These are phyloP conservation scores for Didymella segeticola DNA, from an alignment of 2,329 filamentous ascomycete genomes.

Conservation along the genomic window DNA sequence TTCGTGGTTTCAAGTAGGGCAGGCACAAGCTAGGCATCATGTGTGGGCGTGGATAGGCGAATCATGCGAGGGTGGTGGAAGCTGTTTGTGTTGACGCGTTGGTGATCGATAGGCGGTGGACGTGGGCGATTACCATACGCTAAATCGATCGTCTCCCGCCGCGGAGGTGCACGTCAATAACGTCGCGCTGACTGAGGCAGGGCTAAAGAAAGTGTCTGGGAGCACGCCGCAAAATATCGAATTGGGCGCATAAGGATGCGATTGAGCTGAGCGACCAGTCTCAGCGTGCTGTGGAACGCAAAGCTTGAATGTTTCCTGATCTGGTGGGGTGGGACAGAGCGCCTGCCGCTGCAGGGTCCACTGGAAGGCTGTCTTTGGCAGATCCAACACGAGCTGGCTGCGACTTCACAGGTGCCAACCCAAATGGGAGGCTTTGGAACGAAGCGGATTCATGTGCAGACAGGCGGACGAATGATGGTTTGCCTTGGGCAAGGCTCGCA, in stretches of 20 bases:
- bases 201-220: not conserved
- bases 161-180: conserved; percentile 21
- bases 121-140: conserved; percentile 20
- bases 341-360: conserved; percentile 19
- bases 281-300: not conserved
- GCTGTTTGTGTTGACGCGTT: conserved; percentile 27
- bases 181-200: conserved; percentile 2
- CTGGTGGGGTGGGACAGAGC: conserved; percentile 4
- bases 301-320: conserved; percentile 4
- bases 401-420: not conserved
- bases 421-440: too few relatives aligned
- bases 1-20: conserved; percentile 20
- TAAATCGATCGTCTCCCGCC: conserved; percentile 22
- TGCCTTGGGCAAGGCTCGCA: too few relatives aligned
- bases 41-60: conserved; percentile 24
- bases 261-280: conserved; percentile 1
- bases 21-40: conserved; percentile 39
- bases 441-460: too few relatives aligned
- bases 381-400: not conserved
- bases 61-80: conserved; percentile 22
- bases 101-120: conserved; percentile 27
- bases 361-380: not conserved
- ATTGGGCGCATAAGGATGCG: conserved; percentile 8
- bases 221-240: not conserved
- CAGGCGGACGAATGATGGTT: too few relatives aligned